A percentile compares a stretch with the other conserved stretches of the same genome.
Evolutionary conservation across 1,284 basidiomycete genomes (phyloP).

Genomic region (Gymnopus androsaceus): DNA sequence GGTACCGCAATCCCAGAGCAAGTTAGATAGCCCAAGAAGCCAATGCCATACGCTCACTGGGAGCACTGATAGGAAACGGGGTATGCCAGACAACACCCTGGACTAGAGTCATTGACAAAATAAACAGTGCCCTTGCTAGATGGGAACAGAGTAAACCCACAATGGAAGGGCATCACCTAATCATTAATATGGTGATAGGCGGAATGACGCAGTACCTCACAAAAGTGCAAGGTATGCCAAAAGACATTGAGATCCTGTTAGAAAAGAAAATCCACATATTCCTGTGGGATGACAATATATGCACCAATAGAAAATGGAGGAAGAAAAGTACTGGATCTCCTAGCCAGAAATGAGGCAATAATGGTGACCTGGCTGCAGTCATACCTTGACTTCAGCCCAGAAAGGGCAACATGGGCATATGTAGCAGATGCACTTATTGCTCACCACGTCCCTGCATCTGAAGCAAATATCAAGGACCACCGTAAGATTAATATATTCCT

Average conservation of each 20-base stretch:
- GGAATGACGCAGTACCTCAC: no score
- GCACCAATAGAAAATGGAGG: slow-evolving; percentile 15
- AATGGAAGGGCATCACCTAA: no score
- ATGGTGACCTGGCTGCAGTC: slow-evolving; percentile 3
- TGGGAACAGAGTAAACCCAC: no score
- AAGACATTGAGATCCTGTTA: neutral
- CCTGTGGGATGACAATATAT: slow-evolving; percentile 17
- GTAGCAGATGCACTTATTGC: slow-evolving; percentile 11
- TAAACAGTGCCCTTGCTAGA: no score
- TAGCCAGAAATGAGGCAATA: slow-evolving; percentile 16
- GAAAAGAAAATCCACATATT: slow-evolving; percentile 16
- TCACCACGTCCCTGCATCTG: neutral
- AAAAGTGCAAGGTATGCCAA: no score
- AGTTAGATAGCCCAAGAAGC: no score
- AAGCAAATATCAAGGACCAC: neutral
- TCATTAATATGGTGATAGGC: no score
- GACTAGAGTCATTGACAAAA: no score
- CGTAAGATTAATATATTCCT: slow-evolving; percentile 19
- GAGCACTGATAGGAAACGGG: no score
- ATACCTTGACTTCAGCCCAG: neutral
- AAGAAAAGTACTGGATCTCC: slow-evolving; percentile 10
- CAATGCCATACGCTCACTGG: no score
- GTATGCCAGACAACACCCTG: no score
- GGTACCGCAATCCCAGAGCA: no score
- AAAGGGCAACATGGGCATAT: slow-evolving; percentile 12